Percentiles rank a stretch among this genome's conserved stretches.
Conservation (phyloP, 306 rosid genomes). For the Vigna trinervia region DNA sequence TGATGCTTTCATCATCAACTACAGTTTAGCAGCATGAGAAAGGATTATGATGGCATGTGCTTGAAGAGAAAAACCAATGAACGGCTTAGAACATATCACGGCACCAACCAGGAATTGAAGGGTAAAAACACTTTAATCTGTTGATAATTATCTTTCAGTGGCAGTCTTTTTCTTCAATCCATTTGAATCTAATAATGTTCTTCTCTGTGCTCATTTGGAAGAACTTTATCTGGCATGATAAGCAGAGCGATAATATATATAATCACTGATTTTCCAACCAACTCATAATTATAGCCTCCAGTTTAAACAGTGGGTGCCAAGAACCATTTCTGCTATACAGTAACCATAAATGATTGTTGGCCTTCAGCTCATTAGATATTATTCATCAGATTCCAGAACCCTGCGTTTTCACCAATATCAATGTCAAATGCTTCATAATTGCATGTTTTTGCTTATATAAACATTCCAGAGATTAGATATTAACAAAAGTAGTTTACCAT, state of each 20-base stretch:
- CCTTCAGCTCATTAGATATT: constrained; percentile 34
- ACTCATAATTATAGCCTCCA: neutral
- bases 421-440: constrained; percentile 43
- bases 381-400: constrained; percentile 34
- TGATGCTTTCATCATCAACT: constrained; percentile 2
- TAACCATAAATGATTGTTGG: constrained; percentile 15
- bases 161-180: neutral
- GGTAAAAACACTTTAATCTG: neutral
- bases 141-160: constrained; percentile 15
- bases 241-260: neutral
- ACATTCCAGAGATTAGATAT: too few relatives aligned
- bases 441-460: neutral
- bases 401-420: constrained; percentile 7
- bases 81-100: neutral
- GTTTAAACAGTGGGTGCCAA: constrained; percentile 7
- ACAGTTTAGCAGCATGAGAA: neutral
- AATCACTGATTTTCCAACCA: constrained; percentile 22
- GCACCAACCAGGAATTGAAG: neutral
- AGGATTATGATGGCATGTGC: neutral
- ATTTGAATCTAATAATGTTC: neutral
- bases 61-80: neutral
- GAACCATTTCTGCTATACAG: constrained; percentile 4
- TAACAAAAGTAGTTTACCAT: too few relatives aligned
- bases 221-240: constrained; percentile 37
- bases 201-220: neutral